Evolutionary conservation across 768 basidiomycete species (phyloP).

Genomic region (Artomyces pyxidatus): DNA sequence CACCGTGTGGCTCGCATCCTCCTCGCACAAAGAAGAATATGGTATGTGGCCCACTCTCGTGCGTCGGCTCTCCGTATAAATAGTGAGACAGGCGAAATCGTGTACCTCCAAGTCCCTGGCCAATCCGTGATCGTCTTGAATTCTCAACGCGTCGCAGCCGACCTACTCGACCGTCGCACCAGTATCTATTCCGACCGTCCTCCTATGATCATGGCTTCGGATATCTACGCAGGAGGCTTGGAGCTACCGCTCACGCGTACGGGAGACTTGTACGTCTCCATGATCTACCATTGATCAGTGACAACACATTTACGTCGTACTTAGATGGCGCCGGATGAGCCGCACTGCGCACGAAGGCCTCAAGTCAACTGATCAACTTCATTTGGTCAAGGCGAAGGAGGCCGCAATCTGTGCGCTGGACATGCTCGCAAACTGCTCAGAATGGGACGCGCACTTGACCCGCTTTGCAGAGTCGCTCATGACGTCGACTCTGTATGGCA

Average conservation of each 20-base stretch:
- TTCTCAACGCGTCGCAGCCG: constrained; percentile 16
- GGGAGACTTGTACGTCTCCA: constrained; percentile 10
- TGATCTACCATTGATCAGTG: too few species aligned
- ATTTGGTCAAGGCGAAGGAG: constrained; percentile 2
- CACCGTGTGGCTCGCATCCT: constrained; percentile 13
- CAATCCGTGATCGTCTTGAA: constrained; percentile 19
- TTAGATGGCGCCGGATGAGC: constrained; percentile 14
- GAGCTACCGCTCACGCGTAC: constrained; percentile 8
- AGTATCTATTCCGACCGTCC: constrained; percentile 14
- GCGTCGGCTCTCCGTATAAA: background rate
- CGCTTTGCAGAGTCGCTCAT: constrained; percentile 10
- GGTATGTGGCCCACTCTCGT: background rate
- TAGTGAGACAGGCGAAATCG: constrained; percentile 6
- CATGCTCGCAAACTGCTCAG: constrained; percentile 3
- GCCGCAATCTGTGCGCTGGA: constrained; percentile 6
- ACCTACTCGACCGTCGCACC: constrained; percentile 17
- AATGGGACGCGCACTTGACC: constrained; percentile 7
- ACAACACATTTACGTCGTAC: too few species aligned
- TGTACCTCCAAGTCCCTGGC: constrained; percentile 14
- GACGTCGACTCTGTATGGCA: constrained; percentile 11
- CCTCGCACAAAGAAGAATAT: constrained; percentile 8
- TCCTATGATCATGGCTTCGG: constrained; percentile 12
- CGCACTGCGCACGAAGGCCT: constrained; percentile 9
- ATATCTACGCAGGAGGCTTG: constrained; percentile 11
- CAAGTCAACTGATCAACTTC: constrained; percentile 2